Evolutionary conservation across 2,329 filamentous ascomycete genomes (phyloP).

Genomic region (Talaromyces sp.): DNA sequence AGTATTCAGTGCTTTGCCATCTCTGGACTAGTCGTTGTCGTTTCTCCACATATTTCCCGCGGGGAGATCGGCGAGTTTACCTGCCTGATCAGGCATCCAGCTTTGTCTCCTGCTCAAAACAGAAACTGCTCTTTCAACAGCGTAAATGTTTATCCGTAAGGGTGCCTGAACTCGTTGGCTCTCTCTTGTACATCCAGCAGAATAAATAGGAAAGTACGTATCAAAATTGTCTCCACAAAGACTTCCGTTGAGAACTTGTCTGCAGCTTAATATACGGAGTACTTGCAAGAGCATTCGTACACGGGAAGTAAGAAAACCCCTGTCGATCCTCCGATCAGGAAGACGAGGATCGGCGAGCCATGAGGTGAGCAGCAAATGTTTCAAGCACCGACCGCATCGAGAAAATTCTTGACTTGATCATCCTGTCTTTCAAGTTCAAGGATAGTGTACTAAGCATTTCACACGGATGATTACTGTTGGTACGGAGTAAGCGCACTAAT

Average conservation of each 20-base stretch:
- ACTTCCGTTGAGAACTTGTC: background rate
- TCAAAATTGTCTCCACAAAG: too few relatives aligned
- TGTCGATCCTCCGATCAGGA: background rate
- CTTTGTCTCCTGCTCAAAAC: constrained; percentile 7
- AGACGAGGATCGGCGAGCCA: background rate
- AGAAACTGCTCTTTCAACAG: constrained; percentile 11
- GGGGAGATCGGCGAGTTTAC: background rate
- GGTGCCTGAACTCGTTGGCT: too few relatives aligned
- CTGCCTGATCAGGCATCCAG: constrained; percentile 3
- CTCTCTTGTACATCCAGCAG: too few relatives aligned
- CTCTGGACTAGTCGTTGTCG: background rate
- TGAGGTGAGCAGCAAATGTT: background rate
- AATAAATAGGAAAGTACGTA: too few relatives aligned
- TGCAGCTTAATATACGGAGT: background rate
- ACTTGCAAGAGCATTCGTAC: background rate
- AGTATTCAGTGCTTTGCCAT: background rate
- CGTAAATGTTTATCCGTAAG: background rate
- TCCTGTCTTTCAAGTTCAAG: background rate
- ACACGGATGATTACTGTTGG: background rate
- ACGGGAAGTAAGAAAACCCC: background rate
- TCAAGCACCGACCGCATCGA: background rate
- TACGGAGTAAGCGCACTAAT: too few relatives aligned
- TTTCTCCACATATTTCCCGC: constrained; percentile 1
- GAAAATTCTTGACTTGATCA: background rate
- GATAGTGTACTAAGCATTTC: background rate